Percentiles rank a stretch among this genome's conserved stretches.
Conservation (phyloP, 2,329 filamentous ascomycete genomes). For the Ascochyta pisi region DNA sequence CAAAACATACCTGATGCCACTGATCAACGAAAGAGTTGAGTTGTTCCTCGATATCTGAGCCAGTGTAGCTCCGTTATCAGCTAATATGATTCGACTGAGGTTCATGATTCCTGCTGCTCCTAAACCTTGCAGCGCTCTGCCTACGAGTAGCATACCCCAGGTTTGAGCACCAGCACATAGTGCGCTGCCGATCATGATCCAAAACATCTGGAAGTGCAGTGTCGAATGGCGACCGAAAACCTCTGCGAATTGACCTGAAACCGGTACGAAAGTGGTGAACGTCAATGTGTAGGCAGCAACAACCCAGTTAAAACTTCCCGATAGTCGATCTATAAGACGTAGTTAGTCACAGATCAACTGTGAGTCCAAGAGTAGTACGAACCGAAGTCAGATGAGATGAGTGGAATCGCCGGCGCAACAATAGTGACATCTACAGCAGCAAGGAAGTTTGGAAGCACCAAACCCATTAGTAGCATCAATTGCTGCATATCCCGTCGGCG, state of each 20-base stretch:
- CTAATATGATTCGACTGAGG: constrained; percentile 67
- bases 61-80: constrained; percentile 67
- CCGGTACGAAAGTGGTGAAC: constrained; percentile 70
- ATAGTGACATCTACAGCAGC: constrained; percentile 71
- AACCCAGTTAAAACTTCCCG: constrained; percentile 64
- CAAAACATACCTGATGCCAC: constrained; percentile 55
- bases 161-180: constrained; percentile 66
- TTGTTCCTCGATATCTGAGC: constrained; percentile 76
- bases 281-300: constrained; percentile 73
- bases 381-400: constrained; percentile 71
- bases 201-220: constrained; percentile 63
- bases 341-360: background rate
- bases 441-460: constrained; percentile 67
- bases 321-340: constrained; percentile 58
- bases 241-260: constrained; percentile 69
- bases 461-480: constrained; percentile 65
- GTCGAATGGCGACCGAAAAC: constrained; percentile 68
- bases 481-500: constrained; percentile 54
- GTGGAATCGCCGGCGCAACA: constrained; percentile 65
- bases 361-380: background rate
- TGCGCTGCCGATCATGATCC: constrained; percentile 63
- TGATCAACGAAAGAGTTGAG: constrained; percentile 68
- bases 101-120: constrained; percentile 68
- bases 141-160: constrained; percentile 67
- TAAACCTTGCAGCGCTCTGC: constrained; percentile 68